Evolutionary conservation across 2,329 filamentous ascomycete species (phyloP).

Genomic region (Macrophomina pseudophaseolina): DNA sequence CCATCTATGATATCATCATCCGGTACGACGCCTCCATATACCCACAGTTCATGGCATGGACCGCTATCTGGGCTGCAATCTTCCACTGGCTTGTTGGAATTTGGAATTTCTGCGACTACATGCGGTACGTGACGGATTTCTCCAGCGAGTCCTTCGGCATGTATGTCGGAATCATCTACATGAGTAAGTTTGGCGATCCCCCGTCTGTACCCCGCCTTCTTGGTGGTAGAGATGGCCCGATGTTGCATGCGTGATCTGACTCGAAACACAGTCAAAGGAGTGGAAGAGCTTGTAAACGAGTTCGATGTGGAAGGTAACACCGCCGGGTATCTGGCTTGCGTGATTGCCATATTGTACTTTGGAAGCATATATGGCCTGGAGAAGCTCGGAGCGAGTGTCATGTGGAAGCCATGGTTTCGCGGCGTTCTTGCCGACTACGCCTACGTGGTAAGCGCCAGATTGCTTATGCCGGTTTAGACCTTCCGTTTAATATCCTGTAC

Average conservation of each 20-base stretch:
- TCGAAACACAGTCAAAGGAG: conserved; percentile 54
- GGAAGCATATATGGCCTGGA: conserved; percentile 57
- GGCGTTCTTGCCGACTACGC: conserved; percentile 59
- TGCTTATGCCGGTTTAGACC: too few relatives aligned
- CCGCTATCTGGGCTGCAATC: conserved; percentile 62
- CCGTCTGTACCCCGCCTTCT: background rate
- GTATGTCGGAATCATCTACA: conserved; percentile 63
- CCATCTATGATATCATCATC: conserved; percentile 62
- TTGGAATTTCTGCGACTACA: conserved; percentile 61
- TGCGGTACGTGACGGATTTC: conserved; percentile 64
- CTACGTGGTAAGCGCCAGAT: conserved; percentile 47
- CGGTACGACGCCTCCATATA: conserved; percentile 57
- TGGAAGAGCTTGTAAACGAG: conserved; percentile 60
- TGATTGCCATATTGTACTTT: conserved; percentile 60
- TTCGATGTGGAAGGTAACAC: conserved; percentile 49
- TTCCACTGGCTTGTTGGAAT: conserved; percentile 62
- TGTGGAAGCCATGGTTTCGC: conserved; percentile 52
- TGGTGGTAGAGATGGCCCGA: too few relatives aligned
- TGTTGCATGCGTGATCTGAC: background rate
- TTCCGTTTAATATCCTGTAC: background rate
- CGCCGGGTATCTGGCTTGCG: conserved; percentile 55
- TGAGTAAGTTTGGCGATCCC: conserved; percentile 43
- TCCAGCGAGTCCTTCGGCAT: conserved; percentile 60
- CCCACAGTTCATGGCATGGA: conserved; percentile 61
- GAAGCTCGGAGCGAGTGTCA: conserved; percentile 52